Percentiles rank a stretch among this genome's conserved stretches.
phyloP scores from a whole-genome alignment of 371 early-diverging fungal genomes.

The Mucor velutinosus region DNA sequence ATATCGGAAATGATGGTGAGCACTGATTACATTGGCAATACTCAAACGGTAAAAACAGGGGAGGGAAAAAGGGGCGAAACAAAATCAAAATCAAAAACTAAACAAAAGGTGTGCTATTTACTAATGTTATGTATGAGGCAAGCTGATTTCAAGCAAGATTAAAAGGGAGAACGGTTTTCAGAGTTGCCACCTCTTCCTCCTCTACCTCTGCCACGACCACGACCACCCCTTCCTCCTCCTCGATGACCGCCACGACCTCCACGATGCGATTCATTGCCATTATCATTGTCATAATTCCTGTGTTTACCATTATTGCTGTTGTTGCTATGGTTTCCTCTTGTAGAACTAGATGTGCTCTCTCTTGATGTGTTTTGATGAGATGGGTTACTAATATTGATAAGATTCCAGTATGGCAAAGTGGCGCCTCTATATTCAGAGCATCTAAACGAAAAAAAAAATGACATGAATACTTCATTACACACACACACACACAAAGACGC shows the following conservation, averaged over 20 bases:
- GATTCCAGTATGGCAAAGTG: constrained; percentile 56
- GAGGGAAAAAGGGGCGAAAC: too few species aligned
- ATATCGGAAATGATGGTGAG: too few species aligned
- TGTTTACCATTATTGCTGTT: not conserved
- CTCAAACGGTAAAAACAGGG: too few species aligned
- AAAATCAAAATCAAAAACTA: too few species aligned
- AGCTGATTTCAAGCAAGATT: not conserved
- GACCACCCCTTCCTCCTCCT: constrained; percentile 8
- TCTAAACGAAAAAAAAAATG: constrained; percentile 23
- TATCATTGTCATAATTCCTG: not conserved
- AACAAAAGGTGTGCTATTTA: not conserved
- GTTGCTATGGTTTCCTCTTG: not conserved
- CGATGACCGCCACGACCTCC: constrained; percentile 13
- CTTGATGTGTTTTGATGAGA: constrained; percentile 20
- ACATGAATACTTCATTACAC: not conserved
- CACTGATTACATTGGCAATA: too few species aligned
- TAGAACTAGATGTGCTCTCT: not conserved
- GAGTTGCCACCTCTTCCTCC: not conserved
- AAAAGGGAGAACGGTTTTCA: not conserved
- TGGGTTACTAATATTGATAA: constrained; percentile 59
- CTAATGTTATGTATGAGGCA: not conserved
- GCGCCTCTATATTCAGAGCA: constrained; percentile 73
- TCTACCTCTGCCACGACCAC: constrained; percentile 1
- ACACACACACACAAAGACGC: not conserved
- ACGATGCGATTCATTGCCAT: constrained; percentile 5